phyloP scores from a whole-genome alignment of 148 eudicot genomes.

The Agrostemma githago region DNA sequence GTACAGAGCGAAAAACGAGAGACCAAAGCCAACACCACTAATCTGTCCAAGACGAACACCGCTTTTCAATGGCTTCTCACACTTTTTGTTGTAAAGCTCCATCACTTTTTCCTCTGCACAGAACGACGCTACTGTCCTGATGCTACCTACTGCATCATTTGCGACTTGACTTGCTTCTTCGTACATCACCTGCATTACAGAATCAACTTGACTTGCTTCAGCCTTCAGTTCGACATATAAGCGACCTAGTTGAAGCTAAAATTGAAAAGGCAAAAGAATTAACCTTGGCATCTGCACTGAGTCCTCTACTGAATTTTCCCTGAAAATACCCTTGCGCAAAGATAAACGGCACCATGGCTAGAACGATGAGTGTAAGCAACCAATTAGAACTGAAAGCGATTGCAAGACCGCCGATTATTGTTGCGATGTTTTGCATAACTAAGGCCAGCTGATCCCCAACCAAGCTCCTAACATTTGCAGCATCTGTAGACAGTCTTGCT shows the following conservation, averaged over 20 bases:
- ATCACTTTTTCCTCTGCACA: constrained; percentile 81
- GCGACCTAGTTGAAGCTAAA: neutral
- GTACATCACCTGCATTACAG: constrained; percentile 51
- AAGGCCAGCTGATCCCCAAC: constrained; percentile 81
- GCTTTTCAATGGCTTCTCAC: constrained; percentile 53
- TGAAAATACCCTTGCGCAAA: constrained; percentile 58
- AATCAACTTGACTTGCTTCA: neutral
- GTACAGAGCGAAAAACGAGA: constrained; percentile 47
- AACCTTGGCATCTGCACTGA: constrained; percentile 77
- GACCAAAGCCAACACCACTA: constrained; percentile 65
- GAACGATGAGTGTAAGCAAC: constrained; percentile 61
- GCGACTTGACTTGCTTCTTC: constrained; percentile 90
- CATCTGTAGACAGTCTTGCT: constrained; percentile 83
- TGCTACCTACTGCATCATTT: constrained; percentile 75
- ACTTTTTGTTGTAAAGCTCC: constrained; percentile 61
- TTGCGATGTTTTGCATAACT: constrained; percentile 58
- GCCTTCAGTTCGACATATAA: neutral
- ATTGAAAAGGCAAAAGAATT: neutral
- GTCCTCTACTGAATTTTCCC: constrained; percentile 51
- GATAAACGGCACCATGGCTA: constrained; percentile 54
- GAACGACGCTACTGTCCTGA: constrained; percentile 84
- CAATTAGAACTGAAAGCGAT: constrained; percentile 78
- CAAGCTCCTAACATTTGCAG: constrained; percentile 60
- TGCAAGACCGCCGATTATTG: constrained; percentile 50
- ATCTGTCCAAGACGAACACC: constrained; percentile 58